Base-by-base conservation (phyloP, 352 stramenopile species). In the Pythium aquatile region DNA sequence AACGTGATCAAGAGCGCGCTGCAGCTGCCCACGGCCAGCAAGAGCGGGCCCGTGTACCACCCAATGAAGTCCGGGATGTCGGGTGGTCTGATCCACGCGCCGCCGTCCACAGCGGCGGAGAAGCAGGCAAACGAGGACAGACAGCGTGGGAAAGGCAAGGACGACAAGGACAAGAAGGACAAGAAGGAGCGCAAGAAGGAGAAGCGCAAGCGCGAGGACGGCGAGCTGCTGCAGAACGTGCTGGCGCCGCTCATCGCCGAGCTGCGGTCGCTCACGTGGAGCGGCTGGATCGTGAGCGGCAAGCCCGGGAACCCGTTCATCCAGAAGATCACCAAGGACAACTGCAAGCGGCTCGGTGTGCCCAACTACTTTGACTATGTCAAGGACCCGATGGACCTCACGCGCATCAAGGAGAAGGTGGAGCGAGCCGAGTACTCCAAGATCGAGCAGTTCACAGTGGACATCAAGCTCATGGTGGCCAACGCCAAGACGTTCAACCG, bases 281-380 rank as follows among this genome's bases (percentile, higher is more conserved):
- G 74, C 2, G 82, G 77, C 8, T 94, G 85, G 85, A 73, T 89
- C 54, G 79, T 92, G 16, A 85, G 66, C 49, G 82, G 83, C 52
- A 93, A 94, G 47, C 63, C 83, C 0, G 80, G 75, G 0, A 94
- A 91, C 49, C 83, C 85, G n/a, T 93, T 94, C 69, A 69, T 91
- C 52, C 79, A 87, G 60, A 94, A 94, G 70, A 91, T 93, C 69
- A 94, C 86, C 11, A 79, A 79, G 39, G 84, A 94, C 0, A 94
- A 94, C 67, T 94, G 86, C 78, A 91, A 91, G 69, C 73, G 81
- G 14, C 74, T 93, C 0, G 84, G 84, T 16, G 84, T 94, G 17
- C 81, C 82, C 32, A 92, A 92, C 59, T 94, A 93, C 70, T 94
- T 94, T 82, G 83, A 93, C 71, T 94, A 82, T 63, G 75, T 94